Percentiles rank a stretch among this genome's conserved stretches.
These are phyloP conservation scores for Fusarium tricinctum DNA, from an alignment of 2,329 filamentous ascomycete genomes.

Conservation along the genomic window DNA sequence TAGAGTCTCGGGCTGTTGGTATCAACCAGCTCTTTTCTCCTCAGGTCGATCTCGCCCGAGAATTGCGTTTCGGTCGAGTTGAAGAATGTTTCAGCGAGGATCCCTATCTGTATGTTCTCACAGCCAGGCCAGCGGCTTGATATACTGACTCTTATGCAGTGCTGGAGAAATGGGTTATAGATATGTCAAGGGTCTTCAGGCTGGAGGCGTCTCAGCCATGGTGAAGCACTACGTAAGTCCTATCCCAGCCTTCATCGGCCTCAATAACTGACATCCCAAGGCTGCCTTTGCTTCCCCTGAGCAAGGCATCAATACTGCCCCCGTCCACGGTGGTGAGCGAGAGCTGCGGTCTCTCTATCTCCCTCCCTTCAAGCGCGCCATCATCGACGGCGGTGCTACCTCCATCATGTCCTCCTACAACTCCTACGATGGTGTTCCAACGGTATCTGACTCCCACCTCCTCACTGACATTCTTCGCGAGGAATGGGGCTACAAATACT, in stretches of 20 bases:
- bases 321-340: constrained; percentile 67
- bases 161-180: constrained; percentile 76
- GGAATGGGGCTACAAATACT: constrained; percentile 82
- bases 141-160: constrained; percentile 45
- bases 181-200: constrained; percentile 71
- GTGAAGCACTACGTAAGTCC: constrained; percentile 77
- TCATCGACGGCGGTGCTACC: constrained; percentile 77
- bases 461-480: constrained; percentile 77
- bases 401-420: constrained; percentile 82
- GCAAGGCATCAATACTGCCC: constrained; percentile 78
- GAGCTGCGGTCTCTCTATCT: constrained; percentile 69
- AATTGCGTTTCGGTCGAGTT: constrained; percentile 78
- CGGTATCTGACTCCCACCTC: constrained; percentile 74
- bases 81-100: constrained; percentile 83
- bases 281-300: constrained; percentile 76
- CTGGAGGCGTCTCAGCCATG: constrained; percentile 75
- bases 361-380: constrained; percentile 75
- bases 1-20: constrained; percentile 75
- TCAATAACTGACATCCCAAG: constrained; percentile 42
- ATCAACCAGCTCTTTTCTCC: constrained; percentile 82
- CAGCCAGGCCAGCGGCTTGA: fast-evolving
- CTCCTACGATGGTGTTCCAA: constrained; percentile 79
- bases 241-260: not conserved
- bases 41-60: constrained; percentile 77
- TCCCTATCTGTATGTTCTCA: constrained; percentile 64